Evolutionary conservation across 257 asterid genomes (phyloP).

Genomic region (Salvia splendens): DNA sequence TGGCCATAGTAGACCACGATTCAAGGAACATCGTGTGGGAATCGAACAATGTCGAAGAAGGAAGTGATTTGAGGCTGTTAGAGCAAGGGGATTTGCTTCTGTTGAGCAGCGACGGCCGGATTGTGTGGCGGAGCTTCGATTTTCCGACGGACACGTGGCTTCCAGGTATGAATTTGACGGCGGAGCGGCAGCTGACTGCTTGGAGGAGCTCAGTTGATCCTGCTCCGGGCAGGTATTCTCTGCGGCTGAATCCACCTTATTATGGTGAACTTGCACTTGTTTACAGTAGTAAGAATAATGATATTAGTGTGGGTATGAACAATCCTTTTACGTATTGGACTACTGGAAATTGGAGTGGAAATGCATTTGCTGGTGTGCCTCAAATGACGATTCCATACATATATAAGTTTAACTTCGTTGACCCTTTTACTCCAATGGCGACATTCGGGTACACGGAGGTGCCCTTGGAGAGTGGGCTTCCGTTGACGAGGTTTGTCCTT

Average conservation of each 20-base stretch:
- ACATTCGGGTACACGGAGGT: constrained; percentile 69
- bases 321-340: constrained; percentile 53
- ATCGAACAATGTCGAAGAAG: constrained; percentile 50
- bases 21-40: constrained; percentile 51
- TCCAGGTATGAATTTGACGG: constrained; percentile 72
- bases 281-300: constrained; percentile 32
- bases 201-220: constrained; percentile 74
- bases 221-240: constrained; percentile 66
- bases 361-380: constrained; percentile 66
- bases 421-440: constrained; percentile 66
- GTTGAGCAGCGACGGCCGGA: constrained; percentile 36
- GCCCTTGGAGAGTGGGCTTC: constrained; percentile 62
- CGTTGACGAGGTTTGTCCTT: constrained; percentile 62
- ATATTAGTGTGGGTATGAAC: constrained; percentile 26
- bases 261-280: constrained; percentile 74
- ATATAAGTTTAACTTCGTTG: constrained; percentile 51
- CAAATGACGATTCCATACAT: constrained; percentile 77
- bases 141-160: constrained; percentile 80
- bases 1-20: constrained; percentile 47
- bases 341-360: constrained; percentile 75
- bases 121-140: constrained; percentile 83
- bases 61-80: constrained; percentile 42
- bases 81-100: constrained; percentile 70
- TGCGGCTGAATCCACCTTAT: constrained; percentile 53
- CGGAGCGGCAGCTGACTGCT: constrained; percentile 45